phyloP scores from a whole-genome alignment of 2,329 filamentous ascomycete species.

The Aspergillus ustus region DNA sequence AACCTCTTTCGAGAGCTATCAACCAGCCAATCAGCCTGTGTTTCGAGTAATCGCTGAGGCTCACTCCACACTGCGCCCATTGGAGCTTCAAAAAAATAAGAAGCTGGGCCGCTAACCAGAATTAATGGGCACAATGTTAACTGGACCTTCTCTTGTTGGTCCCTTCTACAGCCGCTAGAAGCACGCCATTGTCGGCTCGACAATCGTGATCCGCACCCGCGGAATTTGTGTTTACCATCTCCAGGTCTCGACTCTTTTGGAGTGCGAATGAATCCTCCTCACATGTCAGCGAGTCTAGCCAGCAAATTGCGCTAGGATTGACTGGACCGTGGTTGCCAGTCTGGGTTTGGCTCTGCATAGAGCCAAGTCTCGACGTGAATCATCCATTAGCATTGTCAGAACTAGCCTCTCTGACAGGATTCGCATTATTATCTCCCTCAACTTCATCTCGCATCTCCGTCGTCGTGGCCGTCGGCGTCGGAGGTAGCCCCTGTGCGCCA shows the following conservation, averaged over 20 bases:
- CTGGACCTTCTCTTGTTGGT: neutral
- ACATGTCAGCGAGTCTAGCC: neutral
- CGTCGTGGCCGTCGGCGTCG: neutral
- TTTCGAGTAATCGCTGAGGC: neutral
- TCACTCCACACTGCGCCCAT: neutral
- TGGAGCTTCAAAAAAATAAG: neutral
- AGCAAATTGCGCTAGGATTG: neutral
- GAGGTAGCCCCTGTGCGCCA: neutral
- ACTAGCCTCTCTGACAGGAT: neutral
- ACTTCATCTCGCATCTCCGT: constrained; percentile 17
- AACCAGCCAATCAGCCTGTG: neutral
- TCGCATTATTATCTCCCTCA: constrained; percentile 15
- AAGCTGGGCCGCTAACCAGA: neutral
- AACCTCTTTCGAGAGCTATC: neutral
- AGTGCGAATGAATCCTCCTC: neutral
- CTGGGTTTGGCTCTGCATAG: neutral
- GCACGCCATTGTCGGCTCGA: neutral
- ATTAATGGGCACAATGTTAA: neutral
- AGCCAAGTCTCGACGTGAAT: neutral
- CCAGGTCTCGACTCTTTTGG: neutral
- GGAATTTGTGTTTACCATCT: neutral
- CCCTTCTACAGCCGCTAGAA: neutral
- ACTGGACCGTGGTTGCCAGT: neutral
- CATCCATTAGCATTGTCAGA: neutral
- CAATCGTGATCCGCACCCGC: neutral